Evolutionary conservation across 257 asterid species (phyloP), one percentile per base, ranked within the genome.

Genomic region (Parsonsia alboflavescens): DNA sequence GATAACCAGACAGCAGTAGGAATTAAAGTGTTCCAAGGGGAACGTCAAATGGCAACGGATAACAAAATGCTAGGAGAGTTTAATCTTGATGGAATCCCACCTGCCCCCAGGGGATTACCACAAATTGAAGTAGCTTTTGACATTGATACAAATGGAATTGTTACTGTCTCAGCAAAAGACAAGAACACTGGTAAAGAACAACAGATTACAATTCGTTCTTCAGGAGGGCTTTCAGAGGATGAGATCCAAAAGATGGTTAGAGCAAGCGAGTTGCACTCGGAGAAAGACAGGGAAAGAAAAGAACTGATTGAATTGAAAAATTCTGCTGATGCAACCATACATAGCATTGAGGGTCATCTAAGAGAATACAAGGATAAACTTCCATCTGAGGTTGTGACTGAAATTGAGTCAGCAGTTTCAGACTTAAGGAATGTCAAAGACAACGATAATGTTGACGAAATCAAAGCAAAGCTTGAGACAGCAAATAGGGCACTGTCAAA

Each of bases 81-180:
- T 76, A 68, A 76, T 10, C 74, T 82, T 4, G 52, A 65, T 4
- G 85, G 81, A 1, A 82, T 82, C 21, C 83, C 83, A 6, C 83
- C 85, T 46, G 85, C 85, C 2, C 78, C 78, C 2, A 80, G 85
- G 11, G 85, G 85, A 7, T 69, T 75, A 39, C 85, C 85, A 16
- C 83, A 78, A 41, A 72, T 82, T 48, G 85, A 78, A 75, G 85
- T 82, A 6, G 75, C 79, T 22, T 75, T 82, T 26, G 85, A 82
- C 67, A 78, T 82, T 44, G 83, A 82, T 54, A 79, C 83, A 46
- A 82, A 82, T 64, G 85, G 85, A 16, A 78, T 82, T 33, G 75
- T 78, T 26, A 73, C 71, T 8, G 72, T 74, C 11, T 44, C 82
- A 13, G 82, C 82, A 2, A 68, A 73, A 26, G 78, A 78, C 59